phyloP scores from a whole-genome alignment of 2,329 filamentous ascomycete genomes.

The Epicoccum sorghinum region DNA sequence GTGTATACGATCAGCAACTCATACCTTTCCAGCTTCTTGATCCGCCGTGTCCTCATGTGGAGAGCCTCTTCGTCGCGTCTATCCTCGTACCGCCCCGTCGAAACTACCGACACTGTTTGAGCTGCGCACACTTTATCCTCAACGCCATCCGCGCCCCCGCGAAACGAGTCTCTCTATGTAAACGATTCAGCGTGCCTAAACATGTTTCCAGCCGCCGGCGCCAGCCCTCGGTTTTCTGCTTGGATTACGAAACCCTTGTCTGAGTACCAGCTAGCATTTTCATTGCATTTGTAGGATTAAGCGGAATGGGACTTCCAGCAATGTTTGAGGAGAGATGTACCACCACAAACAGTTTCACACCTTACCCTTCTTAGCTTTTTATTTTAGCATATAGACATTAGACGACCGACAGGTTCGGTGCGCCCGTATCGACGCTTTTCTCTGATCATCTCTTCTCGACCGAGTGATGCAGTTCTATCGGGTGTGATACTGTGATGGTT shows the following conservation, averaged over 20 bases:
- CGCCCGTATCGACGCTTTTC: too few relatives aligned
- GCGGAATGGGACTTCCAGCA: background rate
- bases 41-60: constrained; percentile 30
- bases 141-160: too few relatives aligned
- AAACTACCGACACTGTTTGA: constrained; percentile 25
- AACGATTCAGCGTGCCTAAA: too few relatives aligned
- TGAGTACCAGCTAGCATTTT: too few relatives aligned
- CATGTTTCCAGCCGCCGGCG: too few relatives aligned
- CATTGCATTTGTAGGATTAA: too few relatives aligned
- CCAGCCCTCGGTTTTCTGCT: too few relatives aligned
- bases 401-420: background rate
- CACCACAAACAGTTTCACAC: background rate
- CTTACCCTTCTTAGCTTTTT: constrained; percentile 2
- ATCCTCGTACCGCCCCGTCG: constrained; percentile 26
- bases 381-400: constrained; percentile 12
- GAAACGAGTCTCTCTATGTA: too few relatives aligned
- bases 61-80: constrained; percentile 22
- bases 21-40: constrained; percentile 27
- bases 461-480: too few relatives aligned
- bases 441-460: too few relatives aligned
- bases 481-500: too few relatives aligned
- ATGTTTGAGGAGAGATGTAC: background rate
- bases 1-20: constrained; percentile 17
- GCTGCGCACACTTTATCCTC: background rate
- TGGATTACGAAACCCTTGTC: too few relatives aligned